Evolutionary conservation across 192 early-diverging fungal genomes (phyloP), one percentile per base, ranked within the genome.

Genomic region (Coemansia guatemalensis): DNA sequence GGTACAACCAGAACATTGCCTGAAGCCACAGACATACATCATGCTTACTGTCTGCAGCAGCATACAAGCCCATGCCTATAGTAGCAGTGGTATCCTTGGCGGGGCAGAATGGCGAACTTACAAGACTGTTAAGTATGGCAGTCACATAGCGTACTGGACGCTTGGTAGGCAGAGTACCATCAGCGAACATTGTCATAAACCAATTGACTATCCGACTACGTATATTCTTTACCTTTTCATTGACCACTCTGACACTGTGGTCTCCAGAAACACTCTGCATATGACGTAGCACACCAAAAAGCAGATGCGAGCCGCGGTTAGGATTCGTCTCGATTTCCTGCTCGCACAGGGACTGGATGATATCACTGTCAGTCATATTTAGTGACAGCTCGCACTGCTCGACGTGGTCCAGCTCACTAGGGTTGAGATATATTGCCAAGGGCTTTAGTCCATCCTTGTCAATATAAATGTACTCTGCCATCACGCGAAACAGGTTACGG

Each of bases 381-480:
- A 60, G 33, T 14, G 47, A 23, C 29, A 23, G 48, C 53, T 79
- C 71, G 58, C 69, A 72, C 6, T 53, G 58, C 23, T 70, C 71
- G 0, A 79, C 68, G 53, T 70, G 64, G 53, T 74, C 67, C 0
- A 79, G 64, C 21, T 79, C 76, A 0, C 60, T 12, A 5, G 67
- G 71, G 18, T 74, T 79, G 0, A 74, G 65, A 49, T 79, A 79
- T 12, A 79, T 79, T 25, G 68, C 71, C 20, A 79, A 58, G 0
- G 68, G 76, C 57, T 64, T 67, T n/a, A 79, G 50, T 12, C 76
- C 76, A 12, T 61, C 29, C 53, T 70, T 66, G 60, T 79, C 71
- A 22, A 74, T 65, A 24, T 74, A 73, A 5, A 73, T 79, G 65
- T 79, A 79, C 71, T 79, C 76, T 33, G 76, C 76, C 76, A 79